A percentile compares a stretch with the other conserved stretches of the same genome.
Evolutionary conservation across 1,284 basidiomycete species (phyloP).

Genomic region (Naganishia sp.): DNA sequence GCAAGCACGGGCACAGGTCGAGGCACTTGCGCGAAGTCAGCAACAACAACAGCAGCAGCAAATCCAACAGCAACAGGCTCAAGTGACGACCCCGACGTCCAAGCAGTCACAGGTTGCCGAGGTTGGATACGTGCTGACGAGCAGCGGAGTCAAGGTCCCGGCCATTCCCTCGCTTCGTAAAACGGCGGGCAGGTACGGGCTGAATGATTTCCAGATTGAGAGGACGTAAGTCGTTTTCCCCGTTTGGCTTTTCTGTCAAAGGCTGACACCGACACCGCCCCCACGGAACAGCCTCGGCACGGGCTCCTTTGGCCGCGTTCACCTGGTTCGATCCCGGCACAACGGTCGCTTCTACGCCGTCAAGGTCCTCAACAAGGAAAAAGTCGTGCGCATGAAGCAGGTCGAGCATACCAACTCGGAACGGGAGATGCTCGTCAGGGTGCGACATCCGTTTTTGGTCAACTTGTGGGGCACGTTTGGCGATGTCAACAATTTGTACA

Average conservation of each 20-base stretch:
- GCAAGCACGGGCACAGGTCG: background rate
- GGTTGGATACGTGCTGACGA: conserved; percentile 12
- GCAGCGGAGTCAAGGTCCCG: conserved; percentile 19
- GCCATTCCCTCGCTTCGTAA: conserved; percentile 47
- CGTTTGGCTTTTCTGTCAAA: too few species aligned
- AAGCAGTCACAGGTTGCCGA: conserved; percentile 13
- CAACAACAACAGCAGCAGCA: conserved; percentile 6
- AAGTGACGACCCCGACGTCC: background rate
- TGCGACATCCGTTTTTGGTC: conserved; percentile 94
- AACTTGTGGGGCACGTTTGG: conserved; percentile 99
- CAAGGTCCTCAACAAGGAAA: conserved; percentile 91
- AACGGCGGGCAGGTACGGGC: conserved; percentile 57
- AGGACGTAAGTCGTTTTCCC: conserved; percentile 51
- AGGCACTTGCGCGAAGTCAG: too few species aligned
- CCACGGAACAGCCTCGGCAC: conserved; percentile 65
- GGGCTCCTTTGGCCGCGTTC: conserved; percentile 91
- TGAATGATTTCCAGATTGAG: conserved; percentile 57
- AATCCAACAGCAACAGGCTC: background rate
- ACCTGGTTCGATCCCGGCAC: conserved; percentile 87
- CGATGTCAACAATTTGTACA: conserved; percentile 89
- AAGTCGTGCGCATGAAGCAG: conserved; percentile 94
- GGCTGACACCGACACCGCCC: too few species aligned
- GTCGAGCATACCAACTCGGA: conserved; percentile 98
- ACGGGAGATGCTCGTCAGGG: conserved; percentile 81
- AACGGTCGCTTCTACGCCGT: conserved; percentile 91